Evolutionary conservation across 495 filamentous ascomycete genomes (phyloP).

Genomic region (Podospora comata): DNA sequence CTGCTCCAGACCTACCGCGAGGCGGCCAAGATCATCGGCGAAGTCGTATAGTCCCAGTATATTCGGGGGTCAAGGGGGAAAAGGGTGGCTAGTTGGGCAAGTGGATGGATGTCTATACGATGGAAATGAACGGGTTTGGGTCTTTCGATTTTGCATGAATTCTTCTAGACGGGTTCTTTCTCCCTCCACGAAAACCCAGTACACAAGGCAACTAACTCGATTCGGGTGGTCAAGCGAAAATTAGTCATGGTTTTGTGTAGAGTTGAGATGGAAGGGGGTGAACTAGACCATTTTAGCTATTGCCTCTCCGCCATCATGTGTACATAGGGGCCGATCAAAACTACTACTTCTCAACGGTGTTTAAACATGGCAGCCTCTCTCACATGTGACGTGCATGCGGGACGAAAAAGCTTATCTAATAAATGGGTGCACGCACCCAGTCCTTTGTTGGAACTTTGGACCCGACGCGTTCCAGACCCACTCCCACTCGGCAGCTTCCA

Average conservation of each 20-base stretch:
- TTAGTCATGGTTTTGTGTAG: not conserved
- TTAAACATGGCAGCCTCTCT: not conserved
- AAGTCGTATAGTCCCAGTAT: constrained; percentile 65
- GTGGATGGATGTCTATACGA: not conserved
- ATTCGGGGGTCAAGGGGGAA: not conserved
- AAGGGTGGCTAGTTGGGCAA: not conserved
- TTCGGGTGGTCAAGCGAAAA: not conserved
- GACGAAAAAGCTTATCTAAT: not conserved
- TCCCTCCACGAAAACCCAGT: not conserved
- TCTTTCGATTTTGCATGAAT: constrained; percentile 7
- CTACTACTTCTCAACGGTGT: not conserved
- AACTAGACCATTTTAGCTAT: not conserved
- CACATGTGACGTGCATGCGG: not conserved
- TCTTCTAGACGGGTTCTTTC: constrained; percentile 2
- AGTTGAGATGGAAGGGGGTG: not conserved
- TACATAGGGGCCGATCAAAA: not conserved
- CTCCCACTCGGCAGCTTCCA: no score
- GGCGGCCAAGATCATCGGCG: constrained; percentile 94
- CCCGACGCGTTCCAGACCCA: not conserved
- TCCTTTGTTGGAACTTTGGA: not conserved
- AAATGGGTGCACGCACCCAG: not conserved
- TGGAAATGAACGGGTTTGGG: not conserved
- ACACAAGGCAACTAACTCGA: not conserved
- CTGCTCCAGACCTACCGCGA: constrained; percentile 91
- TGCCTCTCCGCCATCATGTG: not conserved